phyloP scores from a whole-genome alignment of 768 basidiomycete species.

The Termitomyces sp. region DNA sequence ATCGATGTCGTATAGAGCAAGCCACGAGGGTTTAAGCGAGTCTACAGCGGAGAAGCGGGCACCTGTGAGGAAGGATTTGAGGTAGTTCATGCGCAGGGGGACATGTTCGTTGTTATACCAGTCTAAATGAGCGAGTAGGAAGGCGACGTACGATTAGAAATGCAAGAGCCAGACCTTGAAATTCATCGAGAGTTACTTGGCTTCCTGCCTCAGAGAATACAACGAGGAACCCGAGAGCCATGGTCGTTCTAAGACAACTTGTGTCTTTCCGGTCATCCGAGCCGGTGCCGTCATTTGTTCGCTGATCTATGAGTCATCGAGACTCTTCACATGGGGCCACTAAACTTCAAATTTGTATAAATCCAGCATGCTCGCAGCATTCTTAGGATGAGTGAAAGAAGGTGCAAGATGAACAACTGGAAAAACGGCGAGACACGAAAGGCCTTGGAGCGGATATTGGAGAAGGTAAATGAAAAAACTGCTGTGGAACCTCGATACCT shows the following conservation, averaged over 20 bases:
- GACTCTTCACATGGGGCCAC: background rate
- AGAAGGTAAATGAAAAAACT: background rate
- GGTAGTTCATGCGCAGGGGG: constrained; percentile 40
- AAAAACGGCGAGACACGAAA: background rate
- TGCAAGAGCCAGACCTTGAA: constrained; percentile 29
- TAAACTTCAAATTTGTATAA: background rate
- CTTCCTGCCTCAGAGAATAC: constrained; percentile 42
- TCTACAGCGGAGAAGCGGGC: constrained; percentile 39
- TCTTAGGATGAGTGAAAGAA: background rate
- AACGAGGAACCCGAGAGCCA: constrained; percentile 41
- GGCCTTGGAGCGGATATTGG: background rate
- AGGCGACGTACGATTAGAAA: background rate
- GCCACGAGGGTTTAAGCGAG: constrained; percentile 32
- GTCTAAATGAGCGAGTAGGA: constrained; percentile 20
- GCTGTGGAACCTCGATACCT: background rate
- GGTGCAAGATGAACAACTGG: background rate
- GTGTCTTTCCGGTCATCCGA: background rate
- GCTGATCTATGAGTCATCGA: background rate
- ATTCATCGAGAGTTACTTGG: constrained; percentile 38
- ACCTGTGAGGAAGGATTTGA: constrained; percentile 41
- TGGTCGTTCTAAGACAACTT: background rate
- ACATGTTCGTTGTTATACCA: constrained; percentile 58
- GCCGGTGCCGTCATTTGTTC: constrained; percentile 1
- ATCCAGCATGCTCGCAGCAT: background rate
- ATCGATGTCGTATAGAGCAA: constrained; percentile 46